Percentiles rank a stretch among this genome's conserved stretches.
These are phyloP conservation scores for Mycena indigotica DNA, from an alignment of 768 basidiomycete species.

Conservation along the genomic window DNA sequence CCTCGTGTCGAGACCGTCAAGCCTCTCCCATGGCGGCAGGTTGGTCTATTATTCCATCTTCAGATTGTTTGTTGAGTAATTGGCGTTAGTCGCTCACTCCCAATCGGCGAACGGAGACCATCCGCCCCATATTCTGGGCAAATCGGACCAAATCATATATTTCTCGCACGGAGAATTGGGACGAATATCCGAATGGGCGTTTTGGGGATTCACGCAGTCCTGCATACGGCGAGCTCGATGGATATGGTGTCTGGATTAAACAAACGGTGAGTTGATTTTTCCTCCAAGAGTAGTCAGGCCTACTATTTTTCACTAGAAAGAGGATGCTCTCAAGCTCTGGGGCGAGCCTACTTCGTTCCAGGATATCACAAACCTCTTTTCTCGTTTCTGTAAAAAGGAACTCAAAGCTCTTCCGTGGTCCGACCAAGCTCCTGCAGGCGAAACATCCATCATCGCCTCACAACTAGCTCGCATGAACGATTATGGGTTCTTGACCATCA, in stretches of 20 bases:
- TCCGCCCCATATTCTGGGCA: slow-evolving; percentile 99
- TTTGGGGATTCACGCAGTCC: slow-evolving; percentile 98
- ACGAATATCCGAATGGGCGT: slow-evolving; percentile 98
- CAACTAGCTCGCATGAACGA: slow-evolving; percentile 86
- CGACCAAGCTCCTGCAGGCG: slow-evolving; percentile 80
- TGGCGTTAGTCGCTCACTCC: slow-evolving; percentile 80
- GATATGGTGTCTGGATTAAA: slow-evolving; percentile 92
- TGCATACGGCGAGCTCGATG: slow-evolving; percentile 97
- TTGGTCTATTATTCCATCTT: slow-evolving; percentile 32
- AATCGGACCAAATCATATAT: slow-evolving; percentile 95
- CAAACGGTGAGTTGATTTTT: slow-evolving; percentile 62
- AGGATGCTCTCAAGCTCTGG: slow-evolving; percentile 88
- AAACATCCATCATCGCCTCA: slow-evolving; percentile 78
- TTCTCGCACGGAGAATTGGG: slow-evolving; percentile 97
- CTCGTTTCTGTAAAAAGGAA: slow-evolving; percentile 76
- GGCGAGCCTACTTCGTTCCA: slow-evolving; percentile 67
- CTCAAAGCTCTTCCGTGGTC: slow-evolving; percentile 92
- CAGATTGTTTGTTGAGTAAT: not conserved
- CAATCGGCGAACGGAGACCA: slow-evolving; percentile 85
- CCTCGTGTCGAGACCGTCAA: slow-evolving; percentile 89
- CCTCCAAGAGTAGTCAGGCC: too few species aligned
- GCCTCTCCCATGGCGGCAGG: slow-evolving; percentile 97
- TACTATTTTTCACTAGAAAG: slow-evolving; percentile 77
- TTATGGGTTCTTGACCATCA: slow-evolving; percentile 93
- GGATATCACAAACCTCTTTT: slow-evolving; percentile 77